These are phyloP conservation scores for Carex arenaria DNA, from an alignment of 202 grass and related monocot species.

Conservation along the genomic window DNA sequence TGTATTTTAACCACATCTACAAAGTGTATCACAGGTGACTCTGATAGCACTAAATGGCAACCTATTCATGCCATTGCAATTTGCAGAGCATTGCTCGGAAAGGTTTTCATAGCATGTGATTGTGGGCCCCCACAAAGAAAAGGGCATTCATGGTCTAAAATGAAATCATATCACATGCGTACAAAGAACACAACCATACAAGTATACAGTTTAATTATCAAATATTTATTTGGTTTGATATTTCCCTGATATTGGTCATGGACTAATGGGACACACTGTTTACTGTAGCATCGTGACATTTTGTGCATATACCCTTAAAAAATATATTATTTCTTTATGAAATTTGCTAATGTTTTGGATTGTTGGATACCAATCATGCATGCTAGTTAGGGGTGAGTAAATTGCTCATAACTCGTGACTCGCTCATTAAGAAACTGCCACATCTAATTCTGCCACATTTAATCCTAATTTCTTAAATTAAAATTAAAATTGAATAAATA, in stretches of 20 bases:
- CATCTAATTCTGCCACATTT: too few species aligned
- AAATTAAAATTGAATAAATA: too few species aligned
- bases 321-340: neutral
- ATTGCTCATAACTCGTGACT: too few species aligned
- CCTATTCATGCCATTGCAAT: neutral
- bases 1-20: slow-evolving; percentile 10
- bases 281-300: neutral
- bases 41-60: slow-evolving; percentile 18
- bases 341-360: too few species aligned
- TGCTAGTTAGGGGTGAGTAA: too few species aligned
- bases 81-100: neutral
- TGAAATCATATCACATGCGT: slow-evolving; percentile 20
- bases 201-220: slow-evolving; percentile 15
- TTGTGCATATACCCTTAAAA: neutral
- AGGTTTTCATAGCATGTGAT: slow-evolving; percentile 19
- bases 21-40: neutral
- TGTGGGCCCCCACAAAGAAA: neutral
- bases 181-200: slow-evolving; percentile 20
- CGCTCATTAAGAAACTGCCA: too few species aligned
- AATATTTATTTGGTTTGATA: neutral
- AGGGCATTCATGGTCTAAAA: neutral
- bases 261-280: neutral
- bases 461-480: too few species aligned
- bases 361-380: too few species aligned
- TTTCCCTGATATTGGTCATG: slow-evolving; percentile 4